A percentile compares a stretch with the other conserved stretches of the same genome.
Conservation (phyloP, 257 asterid species). For the Jaltomata sinuosa region DNA sequence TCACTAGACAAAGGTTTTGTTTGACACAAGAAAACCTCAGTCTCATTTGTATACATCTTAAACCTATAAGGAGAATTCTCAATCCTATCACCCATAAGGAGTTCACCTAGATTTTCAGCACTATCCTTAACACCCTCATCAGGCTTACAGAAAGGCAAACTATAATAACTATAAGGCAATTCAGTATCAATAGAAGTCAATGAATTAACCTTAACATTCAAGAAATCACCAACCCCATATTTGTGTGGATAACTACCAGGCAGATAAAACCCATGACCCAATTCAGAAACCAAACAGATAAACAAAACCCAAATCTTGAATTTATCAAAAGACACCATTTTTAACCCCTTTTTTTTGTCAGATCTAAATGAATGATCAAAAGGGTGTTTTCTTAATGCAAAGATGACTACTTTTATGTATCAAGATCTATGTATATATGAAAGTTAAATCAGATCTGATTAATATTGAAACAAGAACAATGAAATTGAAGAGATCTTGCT, state of each 20-base stretch:
- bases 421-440: not conserved
- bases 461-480: not conserved
- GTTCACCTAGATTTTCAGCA: slow-evolving; percentile 84
- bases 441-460: not conserved
- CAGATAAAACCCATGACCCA: slow-evolving; percentile 74
- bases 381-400: slow-evolving; percentile 5
- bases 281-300: slow-evolving; percentile 22
- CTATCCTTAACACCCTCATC: slow-evolving; percentile 71
- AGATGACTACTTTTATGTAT: slow-evolving; percentile 7
- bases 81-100: slow-evolving; percentile 89
- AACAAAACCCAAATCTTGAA: slow-evolving; percentile 55
- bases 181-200: slow-evolving; percentile 84
- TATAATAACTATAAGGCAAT: slow-evolving; percentile 69
- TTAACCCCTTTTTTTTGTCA: slow-evolving; percentile 15
- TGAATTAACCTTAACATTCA: slow-evolving; percentile 81
- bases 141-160: slow-evolving; percentile 72
- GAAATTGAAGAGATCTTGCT: not conserved
- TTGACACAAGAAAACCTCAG: slow-evolving; percentile 58
- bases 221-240: slow-evolving; percentile 58
- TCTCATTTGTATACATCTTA: slow-evolving; percentile 67
- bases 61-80: slow-evolving; percentile 83
- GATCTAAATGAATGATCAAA: slow-evolving; percentile 50
- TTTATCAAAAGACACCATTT: slow-evolving; percentile 42
- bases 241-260: slow-evolving; percentile 90
- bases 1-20: slow-evolving; percentile 55